Evolutionary conservation across 2,329 filamentous ascomycete species (phyloP).

Genomic region (Colletotrichum tanaceti): DNA sequence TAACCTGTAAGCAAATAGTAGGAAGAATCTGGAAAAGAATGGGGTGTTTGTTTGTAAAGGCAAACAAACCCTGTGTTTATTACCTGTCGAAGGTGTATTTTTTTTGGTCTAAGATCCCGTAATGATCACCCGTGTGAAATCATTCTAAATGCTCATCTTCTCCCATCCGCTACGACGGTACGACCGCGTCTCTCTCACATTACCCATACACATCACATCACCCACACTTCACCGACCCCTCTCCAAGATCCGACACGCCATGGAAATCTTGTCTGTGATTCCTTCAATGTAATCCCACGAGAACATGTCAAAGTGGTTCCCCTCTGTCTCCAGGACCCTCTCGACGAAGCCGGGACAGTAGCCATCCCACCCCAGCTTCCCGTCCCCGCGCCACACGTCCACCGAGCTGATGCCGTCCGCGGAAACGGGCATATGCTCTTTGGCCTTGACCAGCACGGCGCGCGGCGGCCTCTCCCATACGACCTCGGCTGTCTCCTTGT

Average conservation of each 20-base stretch:
- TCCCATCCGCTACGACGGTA: too few species aligned
- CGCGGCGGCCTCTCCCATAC: conserved; percentile 50
- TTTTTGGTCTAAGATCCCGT: too few species aligned
- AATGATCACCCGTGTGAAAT: too few species aligned
- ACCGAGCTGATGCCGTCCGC: conserved; percentile 49
- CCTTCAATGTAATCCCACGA: conserved; percentile 45
- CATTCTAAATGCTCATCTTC: too few species aligned
- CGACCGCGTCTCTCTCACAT: neutral
- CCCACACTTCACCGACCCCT: neutral
- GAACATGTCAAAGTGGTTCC: conserved; percentile 65
- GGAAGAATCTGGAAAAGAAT: too few species aligned
- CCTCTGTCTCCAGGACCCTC: conserved; percentile 60
- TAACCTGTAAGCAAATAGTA: too few species aligned
- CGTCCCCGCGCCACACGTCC: conserved; percentile 57
- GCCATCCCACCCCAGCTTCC: conserved; percentile 60
- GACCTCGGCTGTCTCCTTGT: conserved; percentile 39
- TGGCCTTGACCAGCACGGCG: conserved; percentile 59
- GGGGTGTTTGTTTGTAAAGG: too few species aligned
- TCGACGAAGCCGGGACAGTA: conserved; percentile 59
- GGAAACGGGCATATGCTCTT: conserved; percentile 52
- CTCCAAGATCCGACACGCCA: conserved; percentile 44
- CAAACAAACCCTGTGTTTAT: too few species aligned
- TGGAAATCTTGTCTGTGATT: conserved; percentile 45
- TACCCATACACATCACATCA: neutral
- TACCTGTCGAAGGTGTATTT: too few species aligned